Conservation (phyloP, 176 grass and related monocot species). For the Eragrostis curvula region DNA sequence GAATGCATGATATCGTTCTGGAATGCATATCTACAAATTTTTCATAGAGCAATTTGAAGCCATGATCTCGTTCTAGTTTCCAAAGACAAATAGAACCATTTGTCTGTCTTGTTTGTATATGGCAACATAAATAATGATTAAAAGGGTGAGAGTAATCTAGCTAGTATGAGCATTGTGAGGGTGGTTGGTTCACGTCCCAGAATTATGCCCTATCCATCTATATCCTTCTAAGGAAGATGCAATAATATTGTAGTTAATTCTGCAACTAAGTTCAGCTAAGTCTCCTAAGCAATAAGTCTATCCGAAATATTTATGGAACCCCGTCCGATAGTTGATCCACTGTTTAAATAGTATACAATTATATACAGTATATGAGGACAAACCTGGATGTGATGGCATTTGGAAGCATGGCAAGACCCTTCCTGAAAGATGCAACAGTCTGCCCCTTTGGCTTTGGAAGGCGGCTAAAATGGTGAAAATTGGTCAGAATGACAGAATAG, state of each 20-base stretch:
- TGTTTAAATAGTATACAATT: constrained; percentile 13
- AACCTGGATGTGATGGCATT: constrained; percentile 90
- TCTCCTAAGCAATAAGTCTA: neutral
- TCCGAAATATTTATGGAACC: neutral
- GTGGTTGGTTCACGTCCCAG: neutral
- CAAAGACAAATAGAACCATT: neutral
- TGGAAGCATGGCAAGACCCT: constrained; percentile 88
- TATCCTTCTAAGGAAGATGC: neutral
- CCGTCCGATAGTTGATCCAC: neutral
- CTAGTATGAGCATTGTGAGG: neutral
- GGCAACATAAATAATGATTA: neutral
- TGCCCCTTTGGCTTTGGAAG: constrained; percentile 90
- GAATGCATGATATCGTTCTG: neutral
- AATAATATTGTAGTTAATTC: constrained; percentile 11
- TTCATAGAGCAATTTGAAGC: neutral
- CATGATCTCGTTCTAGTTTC: neutral
- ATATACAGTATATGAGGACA: constrained; percentile 24
- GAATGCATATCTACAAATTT: neutral
- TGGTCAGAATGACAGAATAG: constrained; percentile 14
- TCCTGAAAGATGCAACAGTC: constrained; percentile 95
- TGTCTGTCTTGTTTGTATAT: neutral
- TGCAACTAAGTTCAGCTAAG: constrained; percentile 1
- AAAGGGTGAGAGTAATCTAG: neutral
- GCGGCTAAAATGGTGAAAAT: constrained; percentile 43
- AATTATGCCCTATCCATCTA: neutral